Conservation (phyloP, 805 yeast species). For the Hanseniaspora hatyaiensis region DNA sequence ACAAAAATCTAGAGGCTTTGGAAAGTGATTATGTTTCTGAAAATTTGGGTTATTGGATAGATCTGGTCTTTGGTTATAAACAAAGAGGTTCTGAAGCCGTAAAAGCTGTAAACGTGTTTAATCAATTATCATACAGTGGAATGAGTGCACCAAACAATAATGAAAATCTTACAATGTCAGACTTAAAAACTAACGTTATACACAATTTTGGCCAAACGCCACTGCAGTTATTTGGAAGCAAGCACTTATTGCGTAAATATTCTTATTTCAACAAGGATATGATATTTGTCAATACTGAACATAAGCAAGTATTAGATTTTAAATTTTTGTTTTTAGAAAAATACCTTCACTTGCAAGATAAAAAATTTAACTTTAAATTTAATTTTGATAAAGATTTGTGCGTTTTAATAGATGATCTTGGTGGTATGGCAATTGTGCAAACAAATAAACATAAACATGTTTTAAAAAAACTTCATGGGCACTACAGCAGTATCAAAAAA, state of each 20-base stretch:
- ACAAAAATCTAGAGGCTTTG: slow-evolving; percentile 67
- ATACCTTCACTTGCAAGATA: no score
- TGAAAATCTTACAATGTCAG: slow-evolving; percentile 48
- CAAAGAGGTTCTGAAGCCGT: slow-evolving; percentile 66
- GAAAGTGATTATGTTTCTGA: slow-evolving; percentile 73
- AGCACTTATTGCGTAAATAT: slow-evolving; percentile 46
- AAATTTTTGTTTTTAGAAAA: no score
- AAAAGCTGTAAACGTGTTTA: slow-evolving; percentile 62
- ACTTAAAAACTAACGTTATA: slow-evolving; percentile 71
- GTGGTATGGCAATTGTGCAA: background rate
- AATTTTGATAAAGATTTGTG: background rate
- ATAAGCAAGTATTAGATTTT: slow-evolving; percentile 20
- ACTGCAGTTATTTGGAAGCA: slow-evolving; percentile 47
- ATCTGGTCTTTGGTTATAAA: slow-evolving; percentile 67
- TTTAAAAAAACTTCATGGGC: slow-evolving; percentile 33
- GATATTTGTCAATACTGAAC: background rate
- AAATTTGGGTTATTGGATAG: slow-evolving; percentile 74
- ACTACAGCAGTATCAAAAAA: slow-evolving; percentile 36
- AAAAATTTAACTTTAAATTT: no score
- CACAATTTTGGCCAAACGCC: slow-evolving; percentile 93
- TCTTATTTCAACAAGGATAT: background rate
- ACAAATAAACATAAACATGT: background rate
- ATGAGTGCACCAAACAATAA: slow-evolving; percentile 68
- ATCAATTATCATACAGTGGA: slow-evolving; percentile 74
- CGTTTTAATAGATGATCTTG: background rate